phyloP scores from a whole-genome alignment of 2,329 filamentous ascomycete genomes.

The Epichloe uncinata region DNA sequence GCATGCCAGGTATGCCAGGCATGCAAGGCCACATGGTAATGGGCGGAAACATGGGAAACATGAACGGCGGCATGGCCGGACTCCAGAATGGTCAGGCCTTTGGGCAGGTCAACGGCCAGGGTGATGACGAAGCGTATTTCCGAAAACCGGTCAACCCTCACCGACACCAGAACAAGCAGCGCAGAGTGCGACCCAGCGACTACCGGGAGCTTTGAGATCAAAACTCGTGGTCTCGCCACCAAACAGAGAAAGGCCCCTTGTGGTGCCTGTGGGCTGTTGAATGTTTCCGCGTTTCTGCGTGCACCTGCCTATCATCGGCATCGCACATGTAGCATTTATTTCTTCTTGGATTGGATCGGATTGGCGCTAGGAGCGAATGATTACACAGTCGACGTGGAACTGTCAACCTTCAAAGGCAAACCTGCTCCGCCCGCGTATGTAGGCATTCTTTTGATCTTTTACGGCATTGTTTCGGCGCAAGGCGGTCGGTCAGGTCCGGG shows the following conservation, averaged over 20 bases:
- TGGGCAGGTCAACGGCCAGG: slow-evolving; percentile 33
- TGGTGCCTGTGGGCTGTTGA: too few relatives aligned
- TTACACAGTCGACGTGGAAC: background rate
- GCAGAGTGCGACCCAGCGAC: slow-evolving; percentile 73
- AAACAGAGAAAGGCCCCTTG: background rate
- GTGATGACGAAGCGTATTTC: slow-evolving; percentile 86
- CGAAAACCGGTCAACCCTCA: slow-evolving; percentile 92
- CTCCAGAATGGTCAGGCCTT: slow-evolving; percentile 27
- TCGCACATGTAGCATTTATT: background rate
- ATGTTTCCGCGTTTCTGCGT: too few relatives aligned
- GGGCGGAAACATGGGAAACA: slow-evolving; percentile 11
- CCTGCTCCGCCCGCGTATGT: background rate
- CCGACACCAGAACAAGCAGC: slow-evolving; percentile 69
- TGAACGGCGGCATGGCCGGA: slow-evolving; percentile 19
- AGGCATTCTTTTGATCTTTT: background rate
- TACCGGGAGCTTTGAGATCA: slow-evolving; percentile 61
- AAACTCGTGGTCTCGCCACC: background rate
- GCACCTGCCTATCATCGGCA: too few relatives aligned
- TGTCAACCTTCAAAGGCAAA: background rate
- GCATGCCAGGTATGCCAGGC: slow-evolving; percentile 17
- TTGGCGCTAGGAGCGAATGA: background rate
- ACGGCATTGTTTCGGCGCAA: background rate
- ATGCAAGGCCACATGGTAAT: slow-evolving; percentile 11
- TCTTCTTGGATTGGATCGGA: background rate
- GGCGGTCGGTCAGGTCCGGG: background rate